Evolutionary conservation across 176 grass and related monocot genomes (phyloP).

Genomic region (Tuctoria greenei): DNA sequence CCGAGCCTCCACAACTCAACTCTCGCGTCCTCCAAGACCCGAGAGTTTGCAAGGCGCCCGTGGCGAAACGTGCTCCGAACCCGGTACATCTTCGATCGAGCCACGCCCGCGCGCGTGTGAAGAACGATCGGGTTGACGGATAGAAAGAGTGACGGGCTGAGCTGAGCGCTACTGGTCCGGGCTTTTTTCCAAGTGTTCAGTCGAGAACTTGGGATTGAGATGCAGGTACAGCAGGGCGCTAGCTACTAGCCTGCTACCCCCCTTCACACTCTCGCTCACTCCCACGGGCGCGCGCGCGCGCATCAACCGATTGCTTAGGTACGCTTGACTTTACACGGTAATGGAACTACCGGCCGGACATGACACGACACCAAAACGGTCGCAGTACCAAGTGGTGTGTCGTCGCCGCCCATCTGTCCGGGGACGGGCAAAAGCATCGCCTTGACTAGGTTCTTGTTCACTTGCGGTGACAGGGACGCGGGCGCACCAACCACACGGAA

Average conservation of each 20-base stretch:
- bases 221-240: not conserved
- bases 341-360: not conserved
- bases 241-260: not conserved
- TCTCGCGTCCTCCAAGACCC: not conserved
- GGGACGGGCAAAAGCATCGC: not conserved
- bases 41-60: not conserved
- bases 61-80: not conserved
- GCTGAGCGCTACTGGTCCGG: not conserved
- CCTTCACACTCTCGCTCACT: not conserved
- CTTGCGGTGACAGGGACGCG: conserved; percentile 13
- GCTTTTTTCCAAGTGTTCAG: not conserved
- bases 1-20: conserved; percentile 13
- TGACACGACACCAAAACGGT: conserved; percentile 6
- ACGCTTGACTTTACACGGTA: not conserved
- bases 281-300: not conserved
- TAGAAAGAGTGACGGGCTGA: not conserved
- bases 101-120: not conserved
- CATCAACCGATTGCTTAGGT: conserved; percentile 1
- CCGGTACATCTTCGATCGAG: too few relatives aligned
- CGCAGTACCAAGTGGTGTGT: not conserved
- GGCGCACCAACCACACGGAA: conserved; percentile 13
- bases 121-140: not conserved
- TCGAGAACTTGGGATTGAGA: too few relatives aligned
- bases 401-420: not conserved
- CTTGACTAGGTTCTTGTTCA: conserved; percentile 22